These are phyloP conservation scores for Colletotrichum shisoi DNA, from an alignment of 2,329 filamentous ascomycete species.

Conservation along the genomic window DNA sequence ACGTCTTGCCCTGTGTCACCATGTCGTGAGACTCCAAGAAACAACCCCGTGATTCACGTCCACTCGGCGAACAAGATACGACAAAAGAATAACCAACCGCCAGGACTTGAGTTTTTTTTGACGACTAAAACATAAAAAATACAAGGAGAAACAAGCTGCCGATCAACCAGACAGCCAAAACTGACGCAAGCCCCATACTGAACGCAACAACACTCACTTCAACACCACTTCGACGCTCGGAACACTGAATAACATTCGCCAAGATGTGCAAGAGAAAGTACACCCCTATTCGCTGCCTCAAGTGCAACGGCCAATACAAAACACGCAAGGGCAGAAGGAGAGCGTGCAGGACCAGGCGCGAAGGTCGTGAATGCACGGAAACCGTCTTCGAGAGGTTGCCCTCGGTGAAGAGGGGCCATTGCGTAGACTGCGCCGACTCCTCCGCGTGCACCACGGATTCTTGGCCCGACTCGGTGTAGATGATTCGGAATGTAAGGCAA, in stretches of 20 bases:
- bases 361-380: neutral
- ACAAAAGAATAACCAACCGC: too few relatives aligned
- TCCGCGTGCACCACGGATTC: neutral
- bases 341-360: neutral
- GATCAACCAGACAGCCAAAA: neutral
- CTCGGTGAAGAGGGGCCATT: neutral
- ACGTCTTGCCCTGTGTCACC: neutral
- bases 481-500: too few relatives aligned
- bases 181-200: neutral
- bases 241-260: neutral
- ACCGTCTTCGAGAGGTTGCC: neutral
- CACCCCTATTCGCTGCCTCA: neutral
- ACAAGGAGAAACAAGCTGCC: neutral
- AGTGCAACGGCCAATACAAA: neutral
- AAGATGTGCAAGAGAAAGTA: conserved; percentile 4
- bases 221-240: neutral
- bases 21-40: neutral
- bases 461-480: neutral
- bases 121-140: too few relatives aligned
- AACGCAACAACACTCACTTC: neutral
- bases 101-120: too few relatives aligned
- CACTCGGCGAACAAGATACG: too few relatives aligned
- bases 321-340: neutral
- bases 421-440: conserved; percentile 8
- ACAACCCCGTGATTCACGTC: neutral